A percentile compares a stretch with the other conserved stretches of the same genome.
Evolutionary conservation across 495 filamentous ascomycete genomes (phyloP).

Genomic region (Bombardia bombarda): DNA sequence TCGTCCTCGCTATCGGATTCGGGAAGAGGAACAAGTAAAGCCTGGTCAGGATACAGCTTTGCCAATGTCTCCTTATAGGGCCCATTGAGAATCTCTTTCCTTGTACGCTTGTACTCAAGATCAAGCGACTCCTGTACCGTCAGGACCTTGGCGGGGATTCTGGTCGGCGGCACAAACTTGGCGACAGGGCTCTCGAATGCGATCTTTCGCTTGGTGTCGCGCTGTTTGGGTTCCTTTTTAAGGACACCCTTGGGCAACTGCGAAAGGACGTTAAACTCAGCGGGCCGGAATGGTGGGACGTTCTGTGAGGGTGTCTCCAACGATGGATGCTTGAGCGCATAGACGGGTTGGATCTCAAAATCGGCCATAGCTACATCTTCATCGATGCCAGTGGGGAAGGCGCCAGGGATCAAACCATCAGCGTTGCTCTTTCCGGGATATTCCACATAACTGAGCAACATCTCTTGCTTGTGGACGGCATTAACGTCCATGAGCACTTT

Average conservation of each 20-base stretch:
- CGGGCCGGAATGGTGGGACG: not conserved
- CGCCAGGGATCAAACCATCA: constrained; percentile 13
- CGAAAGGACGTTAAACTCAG: constrained; percentile 8
- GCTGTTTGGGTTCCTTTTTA: constrained; percentile 15
- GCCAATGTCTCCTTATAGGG: too few species aligned
- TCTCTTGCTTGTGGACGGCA: constrained; percentile 29
- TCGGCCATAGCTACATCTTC: constrained; percentile 16
- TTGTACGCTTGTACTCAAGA: too few species aligned
- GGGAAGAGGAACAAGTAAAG: too few species aligned
- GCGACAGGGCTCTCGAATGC: constrained; percentile 18
- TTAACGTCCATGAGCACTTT: constrained; percentile 31
- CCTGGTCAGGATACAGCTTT: too few species aligned
- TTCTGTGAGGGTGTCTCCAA: constrained; percentile 1
- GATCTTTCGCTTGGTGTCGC: constrained; percentile 13
- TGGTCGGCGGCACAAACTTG: constrained; percentile 8
- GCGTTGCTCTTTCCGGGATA: not conserved
- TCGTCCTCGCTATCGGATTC: too few species aligned
- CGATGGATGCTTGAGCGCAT: constrained; percentile 12
- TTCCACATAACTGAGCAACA: constrained; percentile 19
- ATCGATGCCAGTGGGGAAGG: constrained; percentile 12
- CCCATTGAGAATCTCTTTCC: too few species aligned
- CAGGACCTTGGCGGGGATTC: constrained; percentile 15
- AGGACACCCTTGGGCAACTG: constrained; percentile 19
- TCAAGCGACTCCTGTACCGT: constrained; percentile 1
- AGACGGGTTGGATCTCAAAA: constrained; percentile 7